Evolutionary conservation across 2,329 filamentous ascomycete species (phyloP).

Genomic region (Ophiostoma montium): DNA sequence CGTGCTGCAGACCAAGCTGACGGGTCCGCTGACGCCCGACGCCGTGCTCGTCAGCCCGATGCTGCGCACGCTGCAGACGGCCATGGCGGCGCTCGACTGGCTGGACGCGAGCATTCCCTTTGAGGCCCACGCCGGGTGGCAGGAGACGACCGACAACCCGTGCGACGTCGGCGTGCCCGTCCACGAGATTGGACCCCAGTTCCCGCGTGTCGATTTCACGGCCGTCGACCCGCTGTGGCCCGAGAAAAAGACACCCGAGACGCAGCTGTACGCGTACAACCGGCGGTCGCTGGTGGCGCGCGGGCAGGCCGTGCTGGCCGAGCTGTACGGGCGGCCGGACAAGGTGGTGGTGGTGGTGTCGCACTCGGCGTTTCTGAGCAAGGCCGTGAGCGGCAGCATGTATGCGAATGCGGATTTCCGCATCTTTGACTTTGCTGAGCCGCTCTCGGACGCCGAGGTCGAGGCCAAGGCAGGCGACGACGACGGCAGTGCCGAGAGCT

Average conservation of each 20-base stretch:
- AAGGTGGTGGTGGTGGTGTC: slow-evolving; percentile 50
- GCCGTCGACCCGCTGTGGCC: slow-evolving; percentile 45
- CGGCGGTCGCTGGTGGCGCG: slow-evolving; percentile 38
- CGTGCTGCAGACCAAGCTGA: slow-evolving; percentile 27
- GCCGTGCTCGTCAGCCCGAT: slow-evolving; percentile 51
- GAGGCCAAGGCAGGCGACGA: not conserved
- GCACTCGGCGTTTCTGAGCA: slow-evolving; percentile 49
- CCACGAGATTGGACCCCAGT: slow-evolving; percentile 28
- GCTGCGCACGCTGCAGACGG: slow-evolving; percentile 51
- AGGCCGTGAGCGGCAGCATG: slow-evolving; percentile 38
- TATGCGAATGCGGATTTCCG: slow-evolving; percentile 52
- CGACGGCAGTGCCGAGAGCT: slow-evolving; percentile 11
- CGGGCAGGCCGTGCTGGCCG: slow-evolving; percentile 34
- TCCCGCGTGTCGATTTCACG: slow-evolving; percentile 42
- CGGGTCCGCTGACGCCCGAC: slow-evolving; percentile 30
- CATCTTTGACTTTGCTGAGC: slow-evolving; percentile 39
- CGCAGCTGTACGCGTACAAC: slow-evolving; percentile 36
- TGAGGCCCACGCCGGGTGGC: slow-evolving; percentile 47
- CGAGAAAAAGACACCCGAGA: slow-evolving; percentile 40
- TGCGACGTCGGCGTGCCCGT: slow-evolving; percentile 47
- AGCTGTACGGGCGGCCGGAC: slow-evolving; percentile 39
- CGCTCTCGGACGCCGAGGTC: not conserved
- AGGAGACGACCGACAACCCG: slow-evolving; percentile 37
- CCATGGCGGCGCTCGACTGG: slow-evolving; percentile 42
- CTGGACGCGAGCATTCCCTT: slow-evolving; percentile 40